Percentiles rank a stretch among this genome's conserved stretches.
These are phyloP conservation scores for Vickermania spadyakhi DNA, from an alignment of 208 protist species.

Conservation along the genomic window DNA sequence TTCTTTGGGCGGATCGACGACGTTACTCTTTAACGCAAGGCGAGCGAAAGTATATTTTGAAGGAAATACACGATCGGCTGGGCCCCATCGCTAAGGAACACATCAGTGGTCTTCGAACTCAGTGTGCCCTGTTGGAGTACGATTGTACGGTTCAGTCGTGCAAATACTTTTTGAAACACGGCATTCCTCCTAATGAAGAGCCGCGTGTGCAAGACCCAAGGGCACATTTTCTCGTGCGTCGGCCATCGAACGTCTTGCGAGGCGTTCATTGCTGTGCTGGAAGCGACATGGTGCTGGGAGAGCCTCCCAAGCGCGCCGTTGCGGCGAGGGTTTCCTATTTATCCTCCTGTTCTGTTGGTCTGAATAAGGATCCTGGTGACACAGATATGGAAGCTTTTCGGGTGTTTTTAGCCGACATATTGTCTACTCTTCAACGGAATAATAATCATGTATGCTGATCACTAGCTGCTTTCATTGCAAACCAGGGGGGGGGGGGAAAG, in stretches of 20 bases:
- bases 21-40: constrained; percentile 53
- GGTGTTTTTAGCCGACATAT: constrained; percentile 33
- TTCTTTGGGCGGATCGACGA: constrained; percentile 77
- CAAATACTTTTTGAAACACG: constrained; percentile 28
- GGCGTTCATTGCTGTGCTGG: constrained; percentile 20
- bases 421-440: constrained; percentile 40
- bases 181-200: constrained; percentile 14
- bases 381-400: constrained; percentile 8
- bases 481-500: not conserved
- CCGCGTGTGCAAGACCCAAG: constrained; percentile 53
- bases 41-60: constrained; percentile 52
- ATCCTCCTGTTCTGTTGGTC: not conserved
- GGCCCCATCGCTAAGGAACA: constrained; percentile 4
- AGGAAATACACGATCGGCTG: constrained; percentile 23
- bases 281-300: constrained; percentile 9
- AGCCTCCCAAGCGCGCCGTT: constrained; percentile 5
- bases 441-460: constrained; percentile 20
- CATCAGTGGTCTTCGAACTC: constrained; percentile 56
- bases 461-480: not conserved
- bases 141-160: constrained; percentile 34
- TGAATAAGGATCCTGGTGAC: constrained; percentile 1
- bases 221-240: constrained; percentile 48
- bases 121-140: constrained; percentile 56
- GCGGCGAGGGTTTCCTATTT: not conserved
- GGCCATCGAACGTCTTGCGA: constrained; percentile 23